Evolutionary conservation across 345 rosid genomes (phyloP), one percentile per base, ranked within the genome.

Genomic region (Litchi chinensis): DNA sequence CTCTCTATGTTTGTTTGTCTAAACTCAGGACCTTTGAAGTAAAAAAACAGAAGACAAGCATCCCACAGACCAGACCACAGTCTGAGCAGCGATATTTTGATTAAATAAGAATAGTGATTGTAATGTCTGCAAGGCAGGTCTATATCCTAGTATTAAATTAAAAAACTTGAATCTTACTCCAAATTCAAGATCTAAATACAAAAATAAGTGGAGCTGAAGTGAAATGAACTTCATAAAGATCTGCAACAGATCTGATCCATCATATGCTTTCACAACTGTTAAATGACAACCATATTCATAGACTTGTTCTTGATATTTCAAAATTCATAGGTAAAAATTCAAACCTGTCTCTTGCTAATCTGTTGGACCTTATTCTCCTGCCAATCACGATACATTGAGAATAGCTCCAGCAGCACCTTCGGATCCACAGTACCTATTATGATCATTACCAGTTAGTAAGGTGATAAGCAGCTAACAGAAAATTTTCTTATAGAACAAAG

Each of bases 341-440:
- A 28, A 18, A 91, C 99, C 98, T 95, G 99, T 73, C 82, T 90
- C 79, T 79, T 89, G 92, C 93, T 86, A 26, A 92, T 92, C 70
- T 88, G 80, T 80, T 83, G 84, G 73, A 81, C 86, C 86, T 88
- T 90, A 76, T 57, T 84, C 66, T 92, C 94, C 73, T 92, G 97
- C 97, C 97, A 95, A 56, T 89, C 90, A 13, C 90, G 91, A 71
- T 92, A 94, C 79, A 89, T 78, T 3, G 97, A 89, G 89, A 96
- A 91, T 76, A 96, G 95, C 89, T 96, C 97, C 76, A 88, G 62
- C 26, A 96, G 83, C 81, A 92, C 90, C 80, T 94, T 87, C 5
- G 98, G 98, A 79, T 93, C 84, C 24, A 96, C 91, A 1, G 90
- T 83, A 85, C 86, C 97, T 95, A 63, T 39, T 50, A 80, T 3